A percentile compares a stretch with the other conserved stretches of the same genome.
Evolutionary conservation across 768 basidiomycete species (phyloP).

Genomic region (Mrakia frigida): DNA sequence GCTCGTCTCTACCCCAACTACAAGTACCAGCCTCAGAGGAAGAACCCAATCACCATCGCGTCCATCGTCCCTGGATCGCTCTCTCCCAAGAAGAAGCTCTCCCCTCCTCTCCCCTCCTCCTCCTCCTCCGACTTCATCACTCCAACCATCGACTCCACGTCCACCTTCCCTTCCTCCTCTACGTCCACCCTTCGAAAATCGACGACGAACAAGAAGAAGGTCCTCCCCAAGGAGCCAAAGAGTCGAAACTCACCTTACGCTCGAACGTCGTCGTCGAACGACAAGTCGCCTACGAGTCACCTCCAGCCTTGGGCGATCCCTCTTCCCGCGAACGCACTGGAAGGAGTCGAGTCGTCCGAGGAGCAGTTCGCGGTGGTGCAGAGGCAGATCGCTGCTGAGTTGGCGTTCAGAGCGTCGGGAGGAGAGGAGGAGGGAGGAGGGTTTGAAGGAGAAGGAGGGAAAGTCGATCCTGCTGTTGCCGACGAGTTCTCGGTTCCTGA

Average conservation of each 20-base stretch:
- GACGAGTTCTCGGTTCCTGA: no score
- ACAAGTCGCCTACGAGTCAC: not conserved
- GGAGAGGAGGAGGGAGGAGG: not conserved
- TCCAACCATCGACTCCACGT: not conserved
- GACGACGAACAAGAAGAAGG: not conserved
- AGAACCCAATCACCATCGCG: not conserved
- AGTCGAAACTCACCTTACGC: not conserved
- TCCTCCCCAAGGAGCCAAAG: not conserved
- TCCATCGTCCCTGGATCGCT: not conserved
- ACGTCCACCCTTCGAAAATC: not conserved
- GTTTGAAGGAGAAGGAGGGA: not conserved
- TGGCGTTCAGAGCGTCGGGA: not conserved
- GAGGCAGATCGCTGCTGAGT: not conserved
- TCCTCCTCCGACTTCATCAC: not conserved
- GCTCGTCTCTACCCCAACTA: slow-evolving; percentile 17
- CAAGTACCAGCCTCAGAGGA: slow-evolving; percentile 22
- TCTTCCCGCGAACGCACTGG: slow-evolving; percentile 6
- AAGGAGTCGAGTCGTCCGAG: not conserved
- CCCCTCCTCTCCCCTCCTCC: not conserved
- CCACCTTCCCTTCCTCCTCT: not conserved
- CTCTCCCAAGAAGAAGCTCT: not conserved
- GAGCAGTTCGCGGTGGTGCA: not conserved
- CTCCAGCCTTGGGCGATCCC: slow-evolving; percentile 13
- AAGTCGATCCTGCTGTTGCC: not conserved
- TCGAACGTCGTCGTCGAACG: not conserved